Percentiles rank a stretch among this genome's conserved stretches.
Evolutionary conservation across 1,284 basidiomycete genomes (phyloP).

Genomic region (Uromyces viciae-fabae): DNA sequence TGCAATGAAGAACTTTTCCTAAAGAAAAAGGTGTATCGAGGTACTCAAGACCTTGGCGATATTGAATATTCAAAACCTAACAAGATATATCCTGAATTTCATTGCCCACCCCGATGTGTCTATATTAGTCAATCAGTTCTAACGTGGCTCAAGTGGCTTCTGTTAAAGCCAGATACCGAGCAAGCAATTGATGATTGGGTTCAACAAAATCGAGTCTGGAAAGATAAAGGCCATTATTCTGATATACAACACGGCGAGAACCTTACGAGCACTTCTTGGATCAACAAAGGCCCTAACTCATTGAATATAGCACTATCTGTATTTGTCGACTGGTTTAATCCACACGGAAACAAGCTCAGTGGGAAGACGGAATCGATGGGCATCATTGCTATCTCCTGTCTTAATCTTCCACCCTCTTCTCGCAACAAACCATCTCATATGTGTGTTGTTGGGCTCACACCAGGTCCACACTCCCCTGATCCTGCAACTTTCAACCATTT

Average conservation of each 20-base stretch:
- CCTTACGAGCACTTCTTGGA: background rate
- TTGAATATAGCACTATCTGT: constrained; percentile 27
- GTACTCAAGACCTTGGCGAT: background rate
- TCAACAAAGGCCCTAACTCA: background rate
- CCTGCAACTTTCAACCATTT: constrained; percentile 42
- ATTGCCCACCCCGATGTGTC: constrained; percentile 7
- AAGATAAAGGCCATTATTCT: constrained; percentile 1
- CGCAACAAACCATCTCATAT: constrained; percentile 36
- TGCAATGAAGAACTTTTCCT: constrained; percentile 26
- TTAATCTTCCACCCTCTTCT: constrained; percentile 44
- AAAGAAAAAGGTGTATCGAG: background rate
- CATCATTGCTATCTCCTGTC: constrained; percentile 39
- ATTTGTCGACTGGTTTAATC: constrained; percentile 47
- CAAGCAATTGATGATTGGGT: constrained; percentile 16
- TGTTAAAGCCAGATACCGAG: constrained; percentile 15
- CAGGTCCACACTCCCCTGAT: constrained; percentile 41
- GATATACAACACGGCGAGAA: constrained; percentile 5
- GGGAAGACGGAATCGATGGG: constrained; percentile 39
- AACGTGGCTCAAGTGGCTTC: constrained; percentile 24
- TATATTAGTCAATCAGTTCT: constrained; percentile 11
- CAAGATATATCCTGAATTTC: no score
- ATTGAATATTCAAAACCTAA: background rate
- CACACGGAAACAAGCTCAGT: constrained; percentile 36
- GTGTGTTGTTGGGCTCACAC: constrained; percentile 44
- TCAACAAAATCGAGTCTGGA: background rate